Conservation (phyloP, 139 green algal genomes). For the Chlamydomonas schloesseri region DNA sequence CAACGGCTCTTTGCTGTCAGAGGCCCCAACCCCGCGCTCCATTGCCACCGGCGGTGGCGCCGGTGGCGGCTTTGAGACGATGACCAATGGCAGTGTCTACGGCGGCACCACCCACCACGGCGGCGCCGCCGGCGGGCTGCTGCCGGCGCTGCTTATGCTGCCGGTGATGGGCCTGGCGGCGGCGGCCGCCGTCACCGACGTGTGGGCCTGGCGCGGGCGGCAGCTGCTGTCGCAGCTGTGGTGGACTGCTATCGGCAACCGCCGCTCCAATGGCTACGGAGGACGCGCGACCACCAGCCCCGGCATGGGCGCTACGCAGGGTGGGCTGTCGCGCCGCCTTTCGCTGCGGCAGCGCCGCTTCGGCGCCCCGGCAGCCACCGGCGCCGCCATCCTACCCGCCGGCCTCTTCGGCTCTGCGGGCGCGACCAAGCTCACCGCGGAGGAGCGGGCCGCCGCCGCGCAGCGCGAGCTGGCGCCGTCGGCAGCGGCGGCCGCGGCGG, state of each 20-base stretch:
- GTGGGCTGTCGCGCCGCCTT: background rate
- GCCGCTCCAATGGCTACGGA: background rate
- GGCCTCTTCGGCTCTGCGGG: no score
- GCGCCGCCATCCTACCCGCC: no score
- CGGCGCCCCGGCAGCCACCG: no score
- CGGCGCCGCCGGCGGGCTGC: background rate
- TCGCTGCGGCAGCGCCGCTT: no score
- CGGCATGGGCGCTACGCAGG: background rate
- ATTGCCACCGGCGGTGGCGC: no score
- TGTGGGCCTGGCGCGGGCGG: slow-evolving; percentile 17
- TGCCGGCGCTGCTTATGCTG: background rate
- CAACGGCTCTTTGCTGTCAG: background rate
- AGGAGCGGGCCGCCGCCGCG: no score
- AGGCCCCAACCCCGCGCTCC: background rate
- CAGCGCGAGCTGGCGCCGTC: background rate
- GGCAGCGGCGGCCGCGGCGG: background rate
- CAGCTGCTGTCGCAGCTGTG: slow-evolving; percentile 1
- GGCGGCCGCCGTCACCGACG: background rate
- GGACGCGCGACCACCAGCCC: background rate
- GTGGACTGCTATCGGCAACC: background rate
- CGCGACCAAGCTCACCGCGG: no score
- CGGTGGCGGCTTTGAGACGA: background rate
- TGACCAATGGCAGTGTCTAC: background rate
- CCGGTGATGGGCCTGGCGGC: background rate
- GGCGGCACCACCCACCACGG: background rate